These are phyloP conservation scores for Drosera capensis DNA, from an alignment of 148 eudicot species.

Conservation along the genomic window DNA sequence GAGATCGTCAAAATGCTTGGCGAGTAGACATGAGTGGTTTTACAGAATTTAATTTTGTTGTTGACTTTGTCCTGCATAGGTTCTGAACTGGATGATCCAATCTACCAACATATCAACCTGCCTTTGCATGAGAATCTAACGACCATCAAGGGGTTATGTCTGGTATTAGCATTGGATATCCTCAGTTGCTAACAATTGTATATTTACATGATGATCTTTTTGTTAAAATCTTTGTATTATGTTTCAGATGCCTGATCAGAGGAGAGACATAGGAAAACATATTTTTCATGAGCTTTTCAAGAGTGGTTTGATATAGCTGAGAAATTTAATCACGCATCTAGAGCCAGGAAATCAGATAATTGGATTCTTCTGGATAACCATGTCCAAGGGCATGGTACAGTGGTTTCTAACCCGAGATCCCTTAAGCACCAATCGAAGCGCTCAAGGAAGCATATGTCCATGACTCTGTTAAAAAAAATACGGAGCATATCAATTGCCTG, in stretches of 20 bases:
- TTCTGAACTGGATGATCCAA: too few species aligned
- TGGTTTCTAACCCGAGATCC: slow-evolving; percentile 21
- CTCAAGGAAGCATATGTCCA: slow-evolving; percentile 68
- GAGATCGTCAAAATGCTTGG: too few species aligned
- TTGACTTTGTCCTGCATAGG: too few species aligned
- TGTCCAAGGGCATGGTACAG: slow-evolving; percentile 26
- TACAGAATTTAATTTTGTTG: too few species aligned
- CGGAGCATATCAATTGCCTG: slow-evolving; percentile 51
- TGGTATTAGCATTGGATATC: too few species aligned
- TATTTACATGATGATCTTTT: neutral
- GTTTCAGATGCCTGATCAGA: slow-evolving; percentile 30
- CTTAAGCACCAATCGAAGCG: slow-evolving; percentile 48
- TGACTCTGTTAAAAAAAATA: slow-evolving; percentile 47
- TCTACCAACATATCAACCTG: too few species aligned
- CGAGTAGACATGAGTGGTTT: too few species aligned
- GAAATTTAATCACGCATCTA: slow-evolving; percentile 66
- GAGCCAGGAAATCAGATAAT: slow-evolving; percentile 41
- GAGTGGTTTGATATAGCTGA: slow-evolving; percentile 67
- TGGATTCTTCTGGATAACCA: slow-evolving; percentile 65
- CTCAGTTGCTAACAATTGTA: neutral
- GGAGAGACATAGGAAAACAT: slow-evolving; percentile 21
- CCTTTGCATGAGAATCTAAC: too few species aligned
- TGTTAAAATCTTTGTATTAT: slow-evolving; percentile 2
- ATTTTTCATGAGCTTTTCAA: slow-evolving; percentile 62
- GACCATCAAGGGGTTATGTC: too few species aligned